Evolutionary conservation across 2,329 filamentous ascomycete genomes (phyloP), one percentile per base, ranked within the genome.

Genomic region (Zasmidium citrigriseum): DNA sequence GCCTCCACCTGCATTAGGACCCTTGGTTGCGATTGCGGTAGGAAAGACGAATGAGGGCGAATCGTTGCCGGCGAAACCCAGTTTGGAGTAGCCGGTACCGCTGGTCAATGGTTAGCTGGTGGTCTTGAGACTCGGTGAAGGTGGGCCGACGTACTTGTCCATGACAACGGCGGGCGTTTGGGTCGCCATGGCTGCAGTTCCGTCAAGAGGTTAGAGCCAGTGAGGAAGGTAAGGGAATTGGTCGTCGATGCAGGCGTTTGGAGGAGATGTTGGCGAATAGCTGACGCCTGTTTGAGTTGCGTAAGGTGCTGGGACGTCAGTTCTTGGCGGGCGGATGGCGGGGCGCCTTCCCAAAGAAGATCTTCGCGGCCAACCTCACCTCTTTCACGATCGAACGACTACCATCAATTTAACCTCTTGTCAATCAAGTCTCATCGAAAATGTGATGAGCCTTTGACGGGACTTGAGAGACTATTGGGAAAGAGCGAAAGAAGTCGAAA

Each of bases 161-260:
- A 99, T 99, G 91, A 99, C 95, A 97, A 99, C 95, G 90, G 95
- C 95, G 72, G 95, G 95, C 76, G 95, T 98, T 87, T 98, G 93
- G 82, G 90, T 89, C 75, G 95, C 93, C 95, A 99, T 99, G 71
- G 75, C 82, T 63, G 63, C 47, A 21, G 18, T 20, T 57, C 53
- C 48, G 46, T 52, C 51, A 50, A 22, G 18, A 10, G 44, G 18
- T 7, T 4, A 44, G 25, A 21, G 46, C n/a, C 23, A 24, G 34
- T 45, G 14, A 20, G 46, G 29, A 44, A 29, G 21, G 18, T 21
- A 21, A 22, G n/a, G 27, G 25, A 22, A 29, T 11, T 52, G 25
- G 46, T 48, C 24, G 53, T 50, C 18, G 53, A 16, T 41, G 22
- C 14, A 22, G 11, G 46, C 2, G 23, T 16, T 12, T 52, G n/a